These are phyloP conservation scores for Aspergillus mulundensis DNA, from an alignment of 495 filamentous ascomycete species.

Conservation along the genomic window DNA sequence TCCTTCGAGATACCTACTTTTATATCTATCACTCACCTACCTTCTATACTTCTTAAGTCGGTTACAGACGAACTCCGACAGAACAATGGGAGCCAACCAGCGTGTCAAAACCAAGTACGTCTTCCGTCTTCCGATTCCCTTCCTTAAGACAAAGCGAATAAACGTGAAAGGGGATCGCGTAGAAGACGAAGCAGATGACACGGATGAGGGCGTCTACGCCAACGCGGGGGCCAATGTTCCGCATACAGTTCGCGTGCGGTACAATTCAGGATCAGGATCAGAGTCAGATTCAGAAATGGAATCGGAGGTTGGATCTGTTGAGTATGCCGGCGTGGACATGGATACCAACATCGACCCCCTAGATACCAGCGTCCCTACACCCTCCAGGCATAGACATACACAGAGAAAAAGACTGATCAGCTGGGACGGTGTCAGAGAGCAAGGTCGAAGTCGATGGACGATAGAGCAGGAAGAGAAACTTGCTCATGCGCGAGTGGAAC, in stretches of 20 bases:
- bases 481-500: conserved; percentile 25
- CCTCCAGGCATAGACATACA: not conserved
- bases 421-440: conserved; percentile 34
- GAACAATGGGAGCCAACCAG: conserved; percentile 17
- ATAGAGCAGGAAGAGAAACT: conserved; percentile 33
- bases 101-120: conserved; percentile 23
- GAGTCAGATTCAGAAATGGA: not conserved
- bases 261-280: not conserved
- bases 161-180: not conserved
- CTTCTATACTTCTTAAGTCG: not conserved
- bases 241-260: not conserved
- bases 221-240: not conserved
- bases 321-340: not conserved
- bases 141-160: conserved; percentile 6
- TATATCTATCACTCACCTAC: not conserved
- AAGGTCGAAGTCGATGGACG: conserved; percentile 29
- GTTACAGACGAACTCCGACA: not conserved
- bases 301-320: not conserved
- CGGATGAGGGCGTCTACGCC: not conserved
- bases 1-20: not conserved
- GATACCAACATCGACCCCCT: conserved; percentile 1
- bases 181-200: not conserved
- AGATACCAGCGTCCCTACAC: not conserved
- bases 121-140: conserved; percentile 19
- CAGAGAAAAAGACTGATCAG: conserved; percentile 21